Evolutionary conservation across 1,284 basidiomycete species (phyloP).

Genomic region (Chiua sp.): DNA sequence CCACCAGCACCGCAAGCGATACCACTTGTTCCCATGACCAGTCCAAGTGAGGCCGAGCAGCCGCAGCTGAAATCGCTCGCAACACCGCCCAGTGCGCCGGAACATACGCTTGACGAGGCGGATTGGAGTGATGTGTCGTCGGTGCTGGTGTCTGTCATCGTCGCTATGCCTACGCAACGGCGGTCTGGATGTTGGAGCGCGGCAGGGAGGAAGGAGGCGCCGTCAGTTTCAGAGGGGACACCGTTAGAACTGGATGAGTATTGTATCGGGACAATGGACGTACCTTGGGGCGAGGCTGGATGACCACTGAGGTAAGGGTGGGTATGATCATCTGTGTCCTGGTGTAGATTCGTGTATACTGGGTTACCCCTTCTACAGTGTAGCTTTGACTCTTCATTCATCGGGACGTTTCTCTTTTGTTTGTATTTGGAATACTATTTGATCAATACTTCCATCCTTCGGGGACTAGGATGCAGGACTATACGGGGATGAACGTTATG

Average conservation of each 20-base stretch:
- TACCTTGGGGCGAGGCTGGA: conserved; percentile 19
- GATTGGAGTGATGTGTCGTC: conserved; percentile 19
- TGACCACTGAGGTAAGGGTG: not conserved
- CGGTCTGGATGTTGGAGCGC: not conserved
- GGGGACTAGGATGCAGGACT: no score
- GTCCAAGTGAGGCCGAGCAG: not conserved
- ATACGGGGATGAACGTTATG: no score
- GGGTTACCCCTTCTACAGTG: not conserved
- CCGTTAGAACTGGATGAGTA: conserved; percentile 29
- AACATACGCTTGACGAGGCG: not conserved
- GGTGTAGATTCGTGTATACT: not conserved
- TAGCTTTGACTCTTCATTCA: not conserved
- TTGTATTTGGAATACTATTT: not conserved
- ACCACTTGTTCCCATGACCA: not conserved
- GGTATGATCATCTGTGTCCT: not conserved
- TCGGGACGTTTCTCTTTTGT: not conserved
- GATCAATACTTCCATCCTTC: no score
- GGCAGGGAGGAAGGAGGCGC: conserved; percentile 2
- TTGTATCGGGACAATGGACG: conserved; percentile 31
- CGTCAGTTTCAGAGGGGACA: not conserved
- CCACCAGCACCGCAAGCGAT: not conserved
- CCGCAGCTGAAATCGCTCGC: not conserved
- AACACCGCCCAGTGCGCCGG: not conserved
- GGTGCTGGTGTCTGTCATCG: conserved; percentile 45
- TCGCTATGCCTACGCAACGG: conserved; percentile 48